Percentiles rank a stretch among this genome's conserved stretches.
These are phyloP conservation scores for Liquidambar formosana DNA, from an alignment of 164 flowering plant species.

Conservation along the genomic window DNA sequence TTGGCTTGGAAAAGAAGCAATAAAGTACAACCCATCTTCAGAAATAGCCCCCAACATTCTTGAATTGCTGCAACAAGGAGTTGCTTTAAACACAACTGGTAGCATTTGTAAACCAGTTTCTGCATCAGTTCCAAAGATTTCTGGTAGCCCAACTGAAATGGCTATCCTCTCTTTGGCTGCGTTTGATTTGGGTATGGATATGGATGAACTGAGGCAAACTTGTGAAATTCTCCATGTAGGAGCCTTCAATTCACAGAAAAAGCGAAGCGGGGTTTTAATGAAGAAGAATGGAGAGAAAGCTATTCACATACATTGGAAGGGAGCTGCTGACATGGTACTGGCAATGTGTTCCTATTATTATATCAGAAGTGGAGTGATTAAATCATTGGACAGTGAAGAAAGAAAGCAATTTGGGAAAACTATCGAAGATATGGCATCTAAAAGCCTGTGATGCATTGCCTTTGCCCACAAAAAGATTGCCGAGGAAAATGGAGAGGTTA, in stretches of 20 bases:
- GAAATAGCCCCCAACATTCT: background rate
- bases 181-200: slow-evolving; percentile 33
- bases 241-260: slow-evolving; percentile 49
- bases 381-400: slow-evolving; percentile 16
- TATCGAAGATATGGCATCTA: slow-evolving; percentile 36
- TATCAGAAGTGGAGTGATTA: slow-evolving; percentile 5
- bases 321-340: slow-evolving; percentile 31
- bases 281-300: background rate
- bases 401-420: slow-evolving; percentile 14
- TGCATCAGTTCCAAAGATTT: slow-evolving; percentile 6
- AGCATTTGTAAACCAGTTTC: slow-evolving; percentile 7
- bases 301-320: slow-evolving; percentile 25
- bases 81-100: slow-evolving; percentile 9
- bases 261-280: slow-evolving; percentile 29
- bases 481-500: slow-evolving; percentile 6
- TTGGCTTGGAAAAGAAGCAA: slow-evolving; percentile 1
- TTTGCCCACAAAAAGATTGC: slow-evolving; percentile 23
- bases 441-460: slow-evolving; percentile 39
- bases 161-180: slow-evolving; percentile 31
- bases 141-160: slow-evolving; percentile 26
- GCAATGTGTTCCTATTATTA: slow-evolving; percentile 21
- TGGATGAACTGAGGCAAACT: slow-evolving; percentile 21
- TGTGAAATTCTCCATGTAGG: slow-evolving; percentile 32
- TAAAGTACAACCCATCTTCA: background rate
- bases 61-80: slow-evolving; percentile 1